Percentiles rank a stretch among this genome's conserved stretches.
phyloP scores from a whole-genome alignment of 2,329 filamentous ascomycete genomes.

The Hypoxylon rubiginosum region DNA sequence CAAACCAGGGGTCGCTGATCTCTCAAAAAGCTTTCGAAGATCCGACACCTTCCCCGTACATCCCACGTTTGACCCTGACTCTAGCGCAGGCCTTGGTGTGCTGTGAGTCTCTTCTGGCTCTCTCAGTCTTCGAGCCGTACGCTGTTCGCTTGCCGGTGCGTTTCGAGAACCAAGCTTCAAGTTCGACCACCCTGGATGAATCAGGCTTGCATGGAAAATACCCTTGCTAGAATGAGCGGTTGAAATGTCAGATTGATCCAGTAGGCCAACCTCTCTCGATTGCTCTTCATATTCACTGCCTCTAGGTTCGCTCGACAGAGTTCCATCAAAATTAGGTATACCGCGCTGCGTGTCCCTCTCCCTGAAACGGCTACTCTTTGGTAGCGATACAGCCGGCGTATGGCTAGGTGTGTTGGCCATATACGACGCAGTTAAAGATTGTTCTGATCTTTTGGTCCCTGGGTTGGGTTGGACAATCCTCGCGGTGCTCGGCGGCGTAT shows the following conservation, averaged over 20 bases:
- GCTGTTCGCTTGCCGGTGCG: background rate
- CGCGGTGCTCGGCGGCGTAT: background rate
- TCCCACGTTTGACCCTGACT: slow-evolving; percentile 16
- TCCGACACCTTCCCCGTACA: slow-evolving; percentile 49
- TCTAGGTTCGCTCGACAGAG: slow-evolving; percentile 6
- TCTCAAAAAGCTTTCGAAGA: slow-evolving; percentile 50
- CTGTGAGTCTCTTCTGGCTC: background rate
- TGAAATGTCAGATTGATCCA: background rate
- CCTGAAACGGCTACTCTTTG: slow-evolving; percentile 27
- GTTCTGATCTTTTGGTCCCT: slow-evolving; percentile 19
- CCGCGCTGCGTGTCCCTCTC: slow-evolving; percentile 17
- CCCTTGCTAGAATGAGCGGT: slow-evolving; percentile 5
- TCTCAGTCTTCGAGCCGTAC: too few species aligned
- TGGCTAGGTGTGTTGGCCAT: background rate
- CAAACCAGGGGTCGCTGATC: slow-evolving; percentile 31
- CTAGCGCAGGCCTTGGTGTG: slow-evolving; percentile 12
- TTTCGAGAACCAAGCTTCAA: slow-evolving; percentile 10
- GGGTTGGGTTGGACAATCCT: slow-evolving; percentile 1
- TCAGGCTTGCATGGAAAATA: slow-evolving; percentile 1
- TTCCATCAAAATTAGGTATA: slow-evolving; percentile 22
- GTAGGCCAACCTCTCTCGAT: background rate
- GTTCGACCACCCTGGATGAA: slow-evolving; percentile 12
- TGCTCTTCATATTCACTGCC: background rate
- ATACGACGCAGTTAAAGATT: background rate
- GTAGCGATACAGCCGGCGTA: slow-evolving; percentile 17